phyloP scores from a whole-genome alignment of 2,329 filamentous ascomycete species.

The Verticillium tricorpus region DNA sequence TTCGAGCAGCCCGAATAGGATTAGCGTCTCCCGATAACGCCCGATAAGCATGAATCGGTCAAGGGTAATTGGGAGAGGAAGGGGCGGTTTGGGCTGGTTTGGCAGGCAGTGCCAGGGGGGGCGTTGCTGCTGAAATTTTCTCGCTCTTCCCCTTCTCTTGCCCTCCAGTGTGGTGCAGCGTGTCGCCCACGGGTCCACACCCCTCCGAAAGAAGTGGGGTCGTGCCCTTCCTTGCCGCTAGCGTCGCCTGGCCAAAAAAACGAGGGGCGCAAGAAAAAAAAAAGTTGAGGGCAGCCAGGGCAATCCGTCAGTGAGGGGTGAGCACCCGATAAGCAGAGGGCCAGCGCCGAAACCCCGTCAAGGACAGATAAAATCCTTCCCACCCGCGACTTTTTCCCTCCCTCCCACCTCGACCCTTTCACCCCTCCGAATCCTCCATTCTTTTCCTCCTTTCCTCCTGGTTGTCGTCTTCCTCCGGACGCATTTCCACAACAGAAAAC shows the following conservation, averaged over 20 bases:
- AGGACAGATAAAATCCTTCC: slow-evolving; percentile 29
- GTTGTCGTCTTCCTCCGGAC: slow-evolving; percentile 37
- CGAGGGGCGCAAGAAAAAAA: slow-evolving; percentile 1
- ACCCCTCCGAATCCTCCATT: slow-evolving; percentile 22
- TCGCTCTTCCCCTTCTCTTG: not conserved
- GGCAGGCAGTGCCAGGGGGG: not conserved
- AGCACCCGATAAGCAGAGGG: not conserved
- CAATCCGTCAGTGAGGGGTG: not conserved
- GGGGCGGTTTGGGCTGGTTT: not conserved
- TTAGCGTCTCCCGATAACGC: slow-evolving; percentile 18
- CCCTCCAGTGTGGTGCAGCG: not conserved
- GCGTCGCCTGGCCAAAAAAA: slow-evolving; percentile 1
- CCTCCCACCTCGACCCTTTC: slow-evolving; percentile 17
- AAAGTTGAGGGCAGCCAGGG: slow-evolving; percentile 4
- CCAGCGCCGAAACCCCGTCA: not conserved
- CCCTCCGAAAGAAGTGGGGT: not conserved
- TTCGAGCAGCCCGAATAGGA: slow-evolving; percentile 3
- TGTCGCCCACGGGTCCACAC: not conserved
- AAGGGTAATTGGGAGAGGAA: slow-evolving; percentile 12
- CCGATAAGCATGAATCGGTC: slow-evolving; percentile 26
- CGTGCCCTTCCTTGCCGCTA: slow-evolving; percentile 2
- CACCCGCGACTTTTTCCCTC: slow-evolving; percentile 17
- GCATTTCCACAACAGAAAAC: slow-evolving; percentile 26
- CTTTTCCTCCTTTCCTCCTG: slow-evolving; percentile 27
- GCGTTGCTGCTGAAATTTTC: slow-evolving; percentile 2